Base-by-base conservation (phyloP, 768 basidiomycete genomes). In the Podaxis sp. region DNA sequence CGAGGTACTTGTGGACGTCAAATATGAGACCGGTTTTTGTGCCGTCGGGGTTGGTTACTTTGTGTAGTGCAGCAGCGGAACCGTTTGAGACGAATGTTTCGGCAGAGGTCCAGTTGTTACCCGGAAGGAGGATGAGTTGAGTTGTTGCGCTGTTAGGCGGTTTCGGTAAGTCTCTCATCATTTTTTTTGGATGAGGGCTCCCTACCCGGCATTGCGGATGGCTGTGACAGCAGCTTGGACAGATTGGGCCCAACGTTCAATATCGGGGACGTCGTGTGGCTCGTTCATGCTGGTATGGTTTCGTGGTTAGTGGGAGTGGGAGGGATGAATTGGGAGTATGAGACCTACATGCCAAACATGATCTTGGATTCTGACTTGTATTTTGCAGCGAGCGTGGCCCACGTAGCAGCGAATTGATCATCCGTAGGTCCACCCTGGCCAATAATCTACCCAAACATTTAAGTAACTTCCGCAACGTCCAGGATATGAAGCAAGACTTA, bases 1-100 rank as follows among this genome's bases (percentile, higher is more conserved):
- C 86, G 53, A 84, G 79, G 72, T 87, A 87, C 68, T 84, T 82
- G 77, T 87, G 86, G 2, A 86, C 84, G 66, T 88, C 87, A 66
- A 87, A 81, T 62, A 87, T 73, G 46, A 87, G 77, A 67, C 77
- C 76, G 24, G 72, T 78, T 13, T 60, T 75, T 22, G 72, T 76
- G 4, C 82, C 80, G 64, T 84, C 82, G 33, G 76, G 78, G 65
- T 83, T 83, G 4, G 53, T 75, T 40, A 85, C 79, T 48, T 67
- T 75, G 64, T 64, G 67, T 36, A 88, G 73, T 2, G 84, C 81
- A 13, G 76, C 77, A 1, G 79, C 84, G 28, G 83, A 84, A 4
- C 80, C 81, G 53, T 81, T 81, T 2, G 80, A 78, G 48, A 83
- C 71, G 64, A 85, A 86, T 0, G 80, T 79, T 50, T 72, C 68